A percentile compares a stretch with the other conserved stretches of the same genome.
phyloP scores from a whole-genome alignment of 2,329 filamentous ascomycete species.

The Paraconiothyrium sp. region DNA sequence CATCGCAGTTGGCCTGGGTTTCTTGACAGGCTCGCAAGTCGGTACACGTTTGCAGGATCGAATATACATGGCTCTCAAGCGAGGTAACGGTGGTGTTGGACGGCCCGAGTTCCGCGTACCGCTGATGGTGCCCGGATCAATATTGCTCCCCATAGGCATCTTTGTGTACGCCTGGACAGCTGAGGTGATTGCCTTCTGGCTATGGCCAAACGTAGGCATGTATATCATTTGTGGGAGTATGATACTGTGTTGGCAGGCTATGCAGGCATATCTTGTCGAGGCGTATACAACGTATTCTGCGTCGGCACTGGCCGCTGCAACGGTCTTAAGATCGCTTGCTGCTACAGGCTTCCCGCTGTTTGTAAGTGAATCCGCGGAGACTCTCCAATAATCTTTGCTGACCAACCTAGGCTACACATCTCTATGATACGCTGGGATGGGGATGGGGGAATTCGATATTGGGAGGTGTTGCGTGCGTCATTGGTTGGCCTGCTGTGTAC shows the following conservation, averaged over 20 bases:
- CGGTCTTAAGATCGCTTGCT: constrained; percentile 4
- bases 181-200: constrained; percentile 58
- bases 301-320: constrained; percentile 32
- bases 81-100: constrained; percentile 48
- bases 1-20: constrained; percentile 68
- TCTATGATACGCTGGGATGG: not conserved
- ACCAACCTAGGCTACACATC: not conserved
- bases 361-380: not conserved
- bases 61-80: constrained; percentile 57
- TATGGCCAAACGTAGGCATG: constrained; percentile 62
- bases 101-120: constrained; percentile 69
- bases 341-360: constrained; percentile 2
- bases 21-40: constrained; percentile 56
- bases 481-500: constrained; percentile 5
- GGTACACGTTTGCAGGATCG: constrained; percentile 58
- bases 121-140: constrained; percentile 61
- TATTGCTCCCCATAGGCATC: constrained; percentile 61
- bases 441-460: not conserved
- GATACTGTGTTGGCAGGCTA: constrained; percentile 52
- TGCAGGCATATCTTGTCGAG: constrained; percentile 54
- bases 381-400: not conserved
- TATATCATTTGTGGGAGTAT: constrained; percentile 57
- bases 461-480: not conserved
- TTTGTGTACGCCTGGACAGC: constrained; percentile 66
- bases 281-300: constrained; percentile 53